Conservation (phyloP, 768 basidiomycete species). For the Serendipita sp. region DNA sequence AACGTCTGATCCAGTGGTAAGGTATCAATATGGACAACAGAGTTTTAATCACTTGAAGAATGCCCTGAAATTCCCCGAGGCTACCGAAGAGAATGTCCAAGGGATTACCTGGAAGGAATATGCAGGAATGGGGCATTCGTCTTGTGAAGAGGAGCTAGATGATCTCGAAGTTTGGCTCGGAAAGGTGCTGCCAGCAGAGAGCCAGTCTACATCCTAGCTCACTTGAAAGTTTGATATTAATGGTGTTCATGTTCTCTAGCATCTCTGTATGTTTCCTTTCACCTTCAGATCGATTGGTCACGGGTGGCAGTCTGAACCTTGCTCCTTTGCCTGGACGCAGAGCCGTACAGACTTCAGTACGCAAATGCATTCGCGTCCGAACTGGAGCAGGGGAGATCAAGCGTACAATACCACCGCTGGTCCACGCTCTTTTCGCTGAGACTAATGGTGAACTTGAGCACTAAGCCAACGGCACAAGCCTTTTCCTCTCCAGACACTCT, state of each 20-base stretch:
- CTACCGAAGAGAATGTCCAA: constrained; percentile 18
- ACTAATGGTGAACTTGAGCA: constrained; percentile 4
- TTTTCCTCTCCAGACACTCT: not conserved
- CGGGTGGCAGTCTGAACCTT: not conserved
- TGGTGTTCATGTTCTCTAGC: too few relatives aligned
- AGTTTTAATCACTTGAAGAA: constrained; percentile 43
- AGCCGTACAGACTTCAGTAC: not conserved
- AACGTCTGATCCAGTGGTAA: constrained; percentile 55
- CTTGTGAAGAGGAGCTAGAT: constrained; percentile 44
- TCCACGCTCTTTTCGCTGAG: constrained; percentile 6
- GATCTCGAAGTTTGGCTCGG: constrained; percentile 60
- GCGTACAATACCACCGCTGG: not conserved
- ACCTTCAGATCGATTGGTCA: not conserved
- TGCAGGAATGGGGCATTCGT: constrained; percentile 48
- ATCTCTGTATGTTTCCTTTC: too few relatives aligned
- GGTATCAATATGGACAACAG: constrained; percentile 31
- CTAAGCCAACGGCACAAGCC: constrained; percentile 2
- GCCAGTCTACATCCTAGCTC: too few relatives aligned
- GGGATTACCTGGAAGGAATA: constrained; percentile 60
- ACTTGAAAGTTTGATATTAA: too few relatives aligned
- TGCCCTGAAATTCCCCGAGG: constrained; percentile 33
- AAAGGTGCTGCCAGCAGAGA: constrained; percentile 28
- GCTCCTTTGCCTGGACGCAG: constrained; percentile 4
- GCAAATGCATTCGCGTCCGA: constrained; percentile 3
- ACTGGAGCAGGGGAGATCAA: not conserved